These are phyloP conservation scores for Plasmodium reichenowi DNA, from an alignment of 169 alveolate species.

Conservation along the genomic window DNA sequence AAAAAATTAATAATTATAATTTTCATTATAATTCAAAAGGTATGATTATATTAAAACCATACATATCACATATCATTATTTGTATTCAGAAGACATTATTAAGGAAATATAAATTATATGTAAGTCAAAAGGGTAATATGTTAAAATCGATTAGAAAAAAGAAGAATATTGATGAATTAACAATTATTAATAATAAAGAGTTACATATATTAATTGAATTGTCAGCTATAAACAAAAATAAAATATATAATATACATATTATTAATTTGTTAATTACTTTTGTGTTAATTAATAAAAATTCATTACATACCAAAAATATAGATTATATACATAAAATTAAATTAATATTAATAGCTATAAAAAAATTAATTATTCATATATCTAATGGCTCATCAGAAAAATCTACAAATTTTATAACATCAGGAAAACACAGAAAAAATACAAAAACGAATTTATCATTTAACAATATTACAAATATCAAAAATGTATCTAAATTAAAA, in stretches of 20 bases:
- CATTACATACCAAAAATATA: conserved; percentile 24
- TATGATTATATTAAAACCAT: conserved; percentile 56
- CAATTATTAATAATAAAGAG: conserved; percentile 64
- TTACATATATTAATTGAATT: conserved; percentile 66
- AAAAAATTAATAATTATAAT: not conserved
- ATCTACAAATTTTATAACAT: not conserved
- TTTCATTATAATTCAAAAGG: conserved; percentile 10
- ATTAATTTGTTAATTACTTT: conserved; percentile 39
- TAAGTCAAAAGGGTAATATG: not conserved
- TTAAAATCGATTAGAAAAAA: conserved; percentile 9
- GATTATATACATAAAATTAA: conserved; percentile 42
- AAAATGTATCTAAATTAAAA: not conserved
- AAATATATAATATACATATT: conserved; percentile 39
- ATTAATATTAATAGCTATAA: conserved; percentile 45
- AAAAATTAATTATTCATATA: conserved; percentile 49
- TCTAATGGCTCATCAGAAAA: conserved; percentile 3
- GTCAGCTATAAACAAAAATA: conserved; percentile 68
- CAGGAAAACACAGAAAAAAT: not conserved
- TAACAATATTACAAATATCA: not conserved
- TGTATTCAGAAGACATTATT: conserved; percentile 48
- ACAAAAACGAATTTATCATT: conserved; percentile 33
- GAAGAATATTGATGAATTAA: conserved; percentile 7
- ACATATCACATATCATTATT: conserved; percentile 40
- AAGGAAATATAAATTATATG: conserved; percentile 32
- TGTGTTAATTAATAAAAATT: conserved; percentile 26